A percentile compares a stretch with the other conserved stretches of the same genome.
Evolutionary conservation across 257 asterid genomes (phyloP).

Genomic region (Nicotiana sylvestris): DNA sequence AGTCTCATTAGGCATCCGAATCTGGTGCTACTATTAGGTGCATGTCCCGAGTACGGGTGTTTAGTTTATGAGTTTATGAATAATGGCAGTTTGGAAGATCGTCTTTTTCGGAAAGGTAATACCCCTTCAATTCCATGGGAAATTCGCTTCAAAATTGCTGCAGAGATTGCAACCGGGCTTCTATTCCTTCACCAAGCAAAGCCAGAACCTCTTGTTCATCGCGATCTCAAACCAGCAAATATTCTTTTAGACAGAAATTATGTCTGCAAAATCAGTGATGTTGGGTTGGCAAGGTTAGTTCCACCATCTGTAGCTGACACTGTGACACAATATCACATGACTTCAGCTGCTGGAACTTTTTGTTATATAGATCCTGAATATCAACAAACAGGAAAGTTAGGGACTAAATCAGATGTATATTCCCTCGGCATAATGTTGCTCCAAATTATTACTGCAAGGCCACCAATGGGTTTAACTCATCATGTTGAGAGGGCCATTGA

Average conservation of each 20-base stretch:
- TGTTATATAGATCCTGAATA: conserved; percentile 83
- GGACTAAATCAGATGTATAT: conserved; percentile 69
- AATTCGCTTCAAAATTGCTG: conserved; percentile 60
- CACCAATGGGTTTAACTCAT: conserved; percentile 81
- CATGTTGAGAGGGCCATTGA: conserved; percentile 54
- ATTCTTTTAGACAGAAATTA: conserved; percentile 56
- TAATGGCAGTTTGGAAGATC: conserved; percentile 75
- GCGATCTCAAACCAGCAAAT: conserved; percentile 81
- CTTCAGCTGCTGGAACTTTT: conserved; percentile 81
- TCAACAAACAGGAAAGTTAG: conserved; percentile 71
- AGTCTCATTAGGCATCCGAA: conserved; percentile 78
- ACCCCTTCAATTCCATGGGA: conserved; percentile 74
- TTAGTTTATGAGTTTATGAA: conserved; percentile 79
- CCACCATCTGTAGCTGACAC: conserved; percentile 60
- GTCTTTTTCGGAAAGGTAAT: conserved; percentile 61
- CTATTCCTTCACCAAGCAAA: conserved; percentile 80
- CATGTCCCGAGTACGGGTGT: conserved; percentile 82
- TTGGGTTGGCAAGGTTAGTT: conserved; percentile 71
- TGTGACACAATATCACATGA: conserved; percentile 74
- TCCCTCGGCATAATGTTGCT: conserved; percentile 64
- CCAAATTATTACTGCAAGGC: conserved; percentile 74
- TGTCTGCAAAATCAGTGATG: conserved; percentile 79
- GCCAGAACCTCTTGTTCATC: conserved; percentile 82
- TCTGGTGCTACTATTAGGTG: conserved; percentile 80
- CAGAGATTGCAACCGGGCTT: conserved; percentile 68